Base-by-base conservation (phyloP, 257 asterid species). In the Solanum gandarillasii region DNA sequence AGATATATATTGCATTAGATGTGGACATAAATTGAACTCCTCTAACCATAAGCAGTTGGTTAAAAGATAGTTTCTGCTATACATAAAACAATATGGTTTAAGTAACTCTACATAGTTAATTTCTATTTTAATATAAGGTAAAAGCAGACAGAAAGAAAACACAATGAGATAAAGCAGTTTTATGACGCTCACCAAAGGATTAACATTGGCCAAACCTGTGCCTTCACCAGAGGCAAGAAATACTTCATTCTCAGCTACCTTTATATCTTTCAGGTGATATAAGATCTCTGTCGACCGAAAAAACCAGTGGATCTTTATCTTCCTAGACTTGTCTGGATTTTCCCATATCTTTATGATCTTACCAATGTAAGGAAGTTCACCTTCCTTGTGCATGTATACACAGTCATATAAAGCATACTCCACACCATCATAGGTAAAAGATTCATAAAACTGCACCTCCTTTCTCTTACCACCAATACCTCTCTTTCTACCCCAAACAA, bases 201-300 rank as follows among this genome's bases (percentile, higher is more conserved):
- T 93, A 89, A 92, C 52, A 90, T 95, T 93, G 31, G 89, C 86
- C 86, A 94, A 95, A 31, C 98, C 98, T 12, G 0, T 41, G 41
- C 99, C 99, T 70, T 87, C 94, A 85, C 98, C 99, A 1, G 95
- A 90, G 13, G 98, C 99, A n/a, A 96, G 89, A 90, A 96, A 93
- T 12, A 96, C 84, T 87, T 96, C 99, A 25, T 96, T 94, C 91
- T 90, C 94, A 62, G 72, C 62, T 70, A 91, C 85, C 72, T 87
- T 39, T 14, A 75, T 89, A 87, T 91, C 94, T 39, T 68, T 67
- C 34, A 96, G 87, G 91, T 93, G 87, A 76, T 86, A 12, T 4
- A 91, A 88, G 82, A 96, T 92, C 89, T 96, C 99, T 1, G 94
- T 86, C 27, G 97, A 98, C 52, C 92, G 91, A 71, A 96, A 96